phyloP scores from a whole-genome alignment of 2,329 filamentous ascomycete genomes.

The Cercospora janseana region DNA sequence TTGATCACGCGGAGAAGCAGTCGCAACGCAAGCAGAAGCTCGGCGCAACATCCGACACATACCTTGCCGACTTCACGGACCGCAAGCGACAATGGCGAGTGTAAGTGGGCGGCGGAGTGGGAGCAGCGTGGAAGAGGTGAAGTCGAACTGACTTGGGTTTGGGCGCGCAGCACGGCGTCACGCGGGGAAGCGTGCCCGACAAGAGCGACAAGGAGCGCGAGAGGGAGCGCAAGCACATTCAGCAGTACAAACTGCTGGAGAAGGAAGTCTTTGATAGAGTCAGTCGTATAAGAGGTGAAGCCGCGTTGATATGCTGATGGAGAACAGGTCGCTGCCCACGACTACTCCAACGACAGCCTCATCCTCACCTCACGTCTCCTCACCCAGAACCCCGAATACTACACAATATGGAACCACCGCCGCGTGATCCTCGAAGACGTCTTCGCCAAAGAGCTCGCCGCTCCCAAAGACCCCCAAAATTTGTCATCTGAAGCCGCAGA shows the following conservation, averaged over 20 bases:
- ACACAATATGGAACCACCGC: slow-evolving; percentile 87
- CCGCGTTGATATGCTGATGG: not conserved
- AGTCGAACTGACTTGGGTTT: slow-evolving; percentile 12
- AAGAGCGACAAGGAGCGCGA: slow-evolving; percentile 68
- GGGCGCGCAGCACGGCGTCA: slow-evolving; percentile 71
- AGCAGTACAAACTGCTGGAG: slow-evolving; percentile 71
- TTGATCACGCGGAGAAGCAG: slow-evolving; percentile 4
- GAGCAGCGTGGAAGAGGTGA: slow-evolving; percentile 10
- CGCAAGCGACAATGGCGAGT: slow-evolving; percentile 14
- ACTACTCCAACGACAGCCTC: slow-evolving; percentile 59
- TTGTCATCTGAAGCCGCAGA: slow-evolving; percentile 26
- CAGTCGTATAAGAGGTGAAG: not conserved
- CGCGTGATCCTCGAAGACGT: slow-evolving; percentile 67
- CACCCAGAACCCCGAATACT: slow-evolving; percentile 79
- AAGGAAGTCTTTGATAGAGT: slow-evolving; percentile 66
- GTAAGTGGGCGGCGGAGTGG: slow-evolving; percentile 15
- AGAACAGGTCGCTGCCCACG: slow-evolving; percentile 44
- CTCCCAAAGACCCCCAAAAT: slow-evolving; percentile 22
- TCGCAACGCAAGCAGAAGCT: not conserved
- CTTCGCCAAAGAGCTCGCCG: slow-evolving; percentile 50
- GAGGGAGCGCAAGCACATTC: slow-evolving; percentile 72
- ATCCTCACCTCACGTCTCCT: slow-evolving; percentile 70
- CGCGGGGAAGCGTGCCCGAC: slow-evolving; percentile 59
- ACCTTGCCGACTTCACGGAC: not conserved
- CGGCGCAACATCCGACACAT: not conserved